Base-by-base conservation (phyloP, 2,329 filamentous ascomycete species). In the Aureobasidium subglaciale region DNA sequence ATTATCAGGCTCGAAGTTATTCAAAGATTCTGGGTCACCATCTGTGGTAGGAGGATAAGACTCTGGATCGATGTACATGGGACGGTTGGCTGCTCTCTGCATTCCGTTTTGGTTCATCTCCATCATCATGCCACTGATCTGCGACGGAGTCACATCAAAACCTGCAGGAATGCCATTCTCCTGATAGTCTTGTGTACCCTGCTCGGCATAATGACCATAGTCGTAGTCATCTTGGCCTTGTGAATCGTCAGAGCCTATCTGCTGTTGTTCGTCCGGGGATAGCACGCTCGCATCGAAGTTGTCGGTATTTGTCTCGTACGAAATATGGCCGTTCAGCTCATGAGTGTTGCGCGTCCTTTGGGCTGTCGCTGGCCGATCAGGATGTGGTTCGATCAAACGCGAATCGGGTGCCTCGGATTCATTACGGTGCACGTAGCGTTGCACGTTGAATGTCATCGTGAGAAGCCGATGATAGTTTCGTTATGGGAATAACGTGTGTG, bases 11-110 rank as follows among this genome's bases (percentile, higher is more conserved):
- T 43, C 38, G 22, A 7, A 22, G 15, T 34, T 8, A 3, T 53
- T 37, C 5, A 42, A 5, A 11, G 22, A 18, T 11, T 54, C 50
- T 41, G 46, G 45, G 8, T 45, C 42, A 27, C 70, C 70, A 30
- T 68, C 66, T 9, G 69, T 70, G 2, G 70, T 71, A 25, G 64
- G 63, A 16, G 70, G 69, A 50, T 71, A 71, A n/a, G 69, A 71
- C 32, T 56, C 22, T 4, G 18, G 4, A 22, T 25, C 37, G 10
- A 1, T 13, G 16, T 22, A 15, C 9, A 15, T n/a, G 18, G 24
- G 7, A 20, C 15, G 43, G 30, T n/a, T 11, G n/a, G n/a, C n/a
- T n/a, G n/a, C n/a, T n/a, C n/a, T n/a, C n/a, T n/a, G n/a, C 13
- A n/a, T 18, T 8, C 37, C 16, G 13, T 48, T 4, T 4, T n/a